These are phyloP conservation scores for Syzygium aromaticum DNA, from an alignment of 345 rosid genomes.

Conservation along the genomic window DNA sequence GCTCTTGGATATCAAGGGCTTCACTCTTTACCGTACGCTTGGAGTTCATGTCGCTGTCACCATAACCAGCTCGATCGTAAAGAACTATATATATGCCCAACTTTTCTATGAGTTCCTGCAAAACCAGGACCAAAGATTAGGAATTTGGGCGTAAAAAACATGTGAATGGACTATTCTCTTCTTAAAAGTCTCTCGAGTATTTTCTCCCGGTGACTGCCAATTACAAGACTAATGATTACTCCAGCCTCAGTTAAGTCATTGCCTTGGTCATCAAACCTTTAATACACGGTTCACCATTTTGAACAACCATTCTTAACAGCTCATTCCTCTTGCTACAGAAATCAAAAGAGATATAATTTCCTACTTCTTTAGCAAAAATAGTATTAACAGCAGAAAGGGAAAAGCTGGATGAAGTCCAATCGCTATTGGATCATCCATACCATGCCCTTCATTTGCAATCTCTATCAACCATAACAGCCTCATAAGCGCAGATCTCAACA, in stretches of 20 bases:
- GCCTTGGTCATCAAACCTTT: neutral
- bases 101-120: constrained; percentile 67
- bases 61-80: constrained; percentile 89
- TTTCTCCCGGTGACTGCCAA: neutral
- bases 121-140: constrained; percentile 21
- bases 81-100: constrained; percentile 55
- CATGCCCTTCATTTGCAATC: neutral
- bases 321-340: neutral
- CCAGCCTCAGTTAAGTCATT: neutral
- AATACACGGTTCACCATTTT: neutral
- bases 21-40: constrained; percentile 64
- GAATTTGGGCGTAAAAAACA: neutral
- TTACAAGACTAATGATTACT: neutral
- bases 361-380: neutral
- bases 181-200: neutral
- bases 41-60: constrained; percentile 75
- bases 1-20: constrained; percentile 67
- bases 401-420: neutral
- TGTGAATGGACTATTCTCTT: neutral
- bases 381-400: neutral
- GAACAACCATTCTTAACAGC: neutral
- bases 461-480: neutral
- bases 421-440: neutral
- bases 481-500: neutral
- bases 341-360: neutral